Evolutionary conservation across 2,329 filamentous ascomycete genomes (phyloP).

Genomic region (Chrysoporthe austroafricana): DNA sequence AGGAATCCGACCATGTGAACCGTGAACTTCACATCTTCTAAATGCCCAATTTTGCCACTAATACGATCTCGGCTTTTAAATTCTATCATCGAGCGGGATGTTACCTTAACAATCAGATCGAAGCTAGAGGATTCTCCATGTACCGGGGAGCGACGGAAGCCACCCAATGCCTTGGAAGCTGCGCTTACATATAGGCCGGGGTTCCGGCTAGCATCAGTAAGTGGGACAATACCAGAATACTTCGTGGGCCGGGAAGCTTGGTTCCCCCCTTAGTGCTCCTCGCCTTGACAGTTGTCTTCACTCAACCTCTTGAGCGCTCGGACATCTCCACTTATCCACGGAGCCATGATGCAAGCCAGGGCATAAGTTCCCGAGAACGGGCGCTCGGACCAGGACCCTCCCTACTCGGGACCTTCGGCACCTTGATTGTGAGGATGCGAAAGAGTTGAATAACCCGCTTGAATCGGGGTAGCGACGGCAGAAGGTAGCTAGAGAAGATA

Average conservation of each 20-base stretch:
- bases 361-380: neutral
- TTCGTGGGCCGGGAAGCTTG: conserved; percentile 7
- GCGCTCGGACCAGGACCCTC: neutral
- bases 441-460: neutral
- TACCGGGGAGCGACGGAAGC: neutral
- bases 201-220: neutral
- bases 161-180: no score
- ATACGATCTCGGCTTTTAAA: neutral
- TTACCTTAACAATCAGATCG: neutral
- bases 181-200: neutral
- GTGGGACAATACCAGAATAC: neutral
- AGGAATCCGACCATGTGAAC: conserved; percentile 15
- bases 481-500: neutral
- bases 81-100: neutral
- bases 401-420: neutral
- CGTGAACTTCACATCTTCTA: neutral
- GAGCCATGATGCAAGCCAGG: conserved; percentile 15
- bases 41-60: no score
- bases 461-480: neutral
- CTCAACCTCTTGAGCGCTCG: conserved; percentile 4
- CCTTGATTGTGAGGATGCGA: neutral
- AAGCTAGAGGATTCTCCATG: neutral
- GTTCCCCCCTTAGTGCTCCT: conserved; percentile 4
- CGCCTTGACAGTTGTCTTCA: conserved; percentile 15
- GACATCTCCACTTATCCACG: conserved; percentile 25